A percentile compares a stretch with the other conserved stretches of the same genome.
These are phyloP conservation scores for Fusarium torreyae DNA, from an alignment of 2,329 filamentous ascomycete species.

Conservation along the genomic window DNA sequence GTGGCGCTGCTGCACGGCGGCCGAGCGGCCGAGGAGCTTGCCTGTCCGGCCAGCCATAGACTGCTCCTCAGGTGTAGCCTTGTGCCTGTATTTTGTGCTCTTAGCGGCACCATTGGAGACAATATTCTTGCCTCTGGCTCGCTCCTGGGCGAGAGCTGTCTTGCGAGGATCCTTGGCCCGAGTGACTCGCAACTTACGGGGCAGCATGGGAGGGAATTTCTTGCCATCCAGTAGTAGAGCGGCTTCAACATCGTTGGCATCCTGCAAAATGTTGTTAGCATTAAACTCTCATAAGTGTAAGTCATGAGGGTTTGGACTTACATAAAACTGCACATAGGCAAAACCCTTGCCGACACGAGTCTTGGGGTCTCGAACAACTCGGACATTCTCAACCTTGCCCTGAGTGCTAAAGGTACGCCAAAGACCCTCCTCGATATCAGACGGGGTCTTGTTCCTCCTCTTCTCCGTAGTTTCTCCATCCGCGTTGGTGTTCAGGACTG, in stretches of 20 bases:
- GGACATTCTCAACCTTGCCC: constrained; percentile 91
- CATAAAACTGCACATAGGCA: constrained; percentile 95
- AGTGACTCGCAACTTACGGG: constrained; percentile 86
- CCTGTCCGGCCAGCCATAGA: constrained; percentile 80
- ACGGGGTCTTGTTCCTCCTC: constrained; percentile 80
- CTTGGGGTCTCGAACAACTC: constrained; percentile 88
- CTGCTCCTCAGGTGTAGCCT: constrained; percentile 77
- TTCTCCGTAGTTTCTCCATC: constrained; percentile 78
- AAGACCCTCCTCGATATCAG: constrained; percentile 92
- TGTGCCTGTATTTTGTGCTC: constrained; percentile 75
- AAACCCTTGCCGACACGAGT: constrained; percentile 97
- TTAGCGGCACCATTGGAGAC: constrained; percentile 57
- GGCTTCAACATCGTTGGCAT: constrained; percentile 90
- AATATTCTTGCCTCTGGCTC: constrained; percentile 52
- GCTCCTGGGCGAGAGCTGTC: constrained; percentile 65
- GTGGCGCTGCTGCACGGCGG: constrained; percentile 66
- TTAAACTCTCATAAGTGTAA: background rate
- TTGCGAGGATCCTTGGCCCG: constrained; percentile 84
- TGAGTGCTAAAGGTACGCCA: constrained; percentile 84
- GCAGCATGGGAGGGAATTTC: constrained; percentile 95
- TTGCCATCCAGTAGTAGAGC: constrained; percentile 91
- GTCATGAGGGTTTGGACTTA: constrained; percentile 55
- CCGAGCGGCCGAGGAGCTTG: constrained; percentile 81
- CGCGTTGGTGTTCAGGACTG: constrained; percentile 74
- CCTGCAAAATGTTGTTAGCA: constrained; percentile 59